These are phyloP conservation scores for Venustampulla echinocandica DNA, from an alignment of 495 filamentous ascomycete species.

Conservation along the genomic window DNA sequence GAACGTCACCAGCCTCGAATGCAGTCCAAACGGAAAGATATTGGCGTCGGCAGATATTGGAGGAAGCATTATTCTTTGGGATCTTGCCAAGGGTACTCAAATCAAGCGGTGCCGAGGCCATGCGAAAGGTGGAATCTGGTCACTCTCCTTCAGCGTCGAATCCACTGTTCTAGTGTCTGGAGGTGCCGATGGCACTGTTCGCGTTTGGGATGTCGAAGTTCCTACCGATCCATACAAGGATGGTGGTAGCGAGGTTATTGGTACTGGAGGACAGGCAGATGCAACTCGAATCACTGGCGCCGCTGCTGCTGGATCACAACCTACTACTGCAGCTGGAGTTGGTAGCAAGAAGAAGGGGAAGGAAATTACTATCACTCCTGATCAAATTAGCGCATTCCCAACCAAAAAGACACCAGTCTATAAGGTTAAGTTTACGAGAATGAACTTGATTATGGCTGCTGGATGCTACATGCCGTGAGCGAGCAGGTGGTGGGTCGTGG, in stretches of 20 bases:
- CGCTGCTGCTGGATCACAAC: constrained; percentile 22
- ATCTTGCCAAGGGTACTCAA: constrained; percentile 69
- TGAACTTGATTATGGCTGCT: constrained; percentile 84
- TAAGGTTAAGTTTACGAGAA: constrained; percentile 85
- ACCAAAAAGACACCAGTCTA: constrained; percentile 95
- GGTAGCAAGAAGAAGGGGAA: constrained; percentile 76
- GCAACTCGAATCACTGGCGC: constrained; percentile 40
- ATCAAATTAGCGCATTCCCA: constrained; percentile 86
- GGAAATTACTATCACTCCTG: constrained; percentile 79
- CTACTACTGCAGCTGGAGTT: constrained; percentile 27
- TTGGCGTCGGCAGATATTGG: constrained; percentile 79
- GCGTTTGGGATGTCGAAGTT: constrained; percentile 82
- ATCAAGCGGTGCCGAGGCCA: constrained; percentile 92
- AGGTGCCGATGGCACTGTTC: constrained; percentile 85
- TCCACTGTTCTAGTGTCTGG: constrained; percentile 80
- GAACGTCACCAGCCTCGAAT: constrained; percentile 71
- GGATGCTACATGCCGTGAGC: constrained; percentile 68
- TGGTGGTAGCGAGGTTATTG: constrained; percentile 43
- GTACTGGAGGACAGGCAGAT: constrained; percentile 36
- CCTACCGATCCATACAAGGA: constrained; percentile 39
- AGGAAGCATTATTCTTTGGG: constrained; percentile 88
- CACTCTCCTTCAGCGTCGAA: constrained; percentile 82
- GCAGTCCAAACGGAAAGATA: constrained; percentile 76
- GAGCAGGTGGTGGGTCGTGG: too few relatives aligned
- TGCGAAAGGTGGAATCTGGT: constrained; percentile 88